A percentile compares a stretch with the other conserved stretches of the same genome.
These are phyloP conservation scores for Chaetomiaceae sp. DNA, from an alignment of 2,329 filamentous ascomycete genomes.

Conservation along the genomic window DNA sequence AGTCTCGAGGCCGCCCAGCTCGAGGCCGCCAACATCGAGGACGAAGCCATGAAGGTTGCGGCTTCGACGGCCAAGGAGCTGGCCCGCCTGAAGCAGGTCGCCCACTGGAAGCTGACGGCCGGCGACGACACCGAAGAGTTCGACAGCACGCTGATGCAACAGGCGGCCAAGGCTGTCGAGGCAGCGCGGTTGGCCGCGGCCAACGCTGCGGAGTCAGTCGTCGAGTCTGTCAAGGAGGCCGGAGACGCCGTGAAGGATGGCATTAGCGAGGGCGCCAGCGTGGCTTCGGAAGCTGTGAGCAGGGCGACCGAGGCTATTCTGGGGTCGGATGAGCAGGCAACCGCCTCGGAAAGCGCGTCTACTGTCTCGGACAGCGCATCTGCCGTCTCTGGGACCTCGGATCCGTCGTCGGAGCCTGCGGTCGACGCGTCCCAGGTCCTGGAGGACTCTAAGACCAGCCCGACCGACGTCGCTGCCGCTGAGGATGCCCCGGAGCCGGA, in stretches of 20 bases:
- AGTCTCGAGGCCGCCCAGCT: conserved; percentile 64
- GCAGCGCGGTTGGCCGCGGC: conserved; percentile 24
- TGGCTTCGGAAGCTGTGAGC: conserved; percentile 25
- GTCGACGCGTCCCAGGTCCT: conserved; percentile 1
- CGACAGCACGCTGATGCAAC: conserved; percentile 60
- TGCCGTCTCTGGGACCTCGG: neutral
- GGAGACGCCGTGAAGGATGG: conserved; percentile 22
- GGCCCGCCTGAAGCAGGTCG: conserved; percentile 73
- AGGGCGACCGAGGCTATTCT: conserved; percentile 14
- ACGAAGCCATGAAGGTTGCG: conserved; percentile 74
- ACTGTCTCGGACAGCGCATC: neutral
- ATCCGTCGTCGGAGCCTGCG: conserved; percentile 17
- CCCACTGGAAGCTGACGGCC: conserved; percentile 75
- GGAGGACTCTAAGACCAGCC: conserved; percentile 5
- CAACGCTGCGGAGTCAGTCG: conserved; percentile 35
- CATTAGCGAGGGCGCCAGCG: conserved; percentile 16
- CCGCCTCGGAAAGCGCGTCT: neutral
- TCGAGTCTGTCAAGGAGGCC: conserved; percentile 25
- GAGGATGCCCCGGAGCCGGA: neutral
- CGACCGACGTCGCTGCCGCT: neutral
- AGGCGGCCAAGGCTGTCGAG: conserved; percentile 33
- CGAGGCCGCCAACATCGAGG: conserved; percentile 57
- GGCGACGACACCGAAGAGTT: conserved; percentile 76
- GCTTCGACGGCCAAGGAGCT: conserved; percentile 77
- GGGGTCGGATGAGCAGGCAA: neutral